phyloP scores from a whole-genome alignment of 1,284 basidiomycete species.

The Ganoderma meredithae region DNA sequence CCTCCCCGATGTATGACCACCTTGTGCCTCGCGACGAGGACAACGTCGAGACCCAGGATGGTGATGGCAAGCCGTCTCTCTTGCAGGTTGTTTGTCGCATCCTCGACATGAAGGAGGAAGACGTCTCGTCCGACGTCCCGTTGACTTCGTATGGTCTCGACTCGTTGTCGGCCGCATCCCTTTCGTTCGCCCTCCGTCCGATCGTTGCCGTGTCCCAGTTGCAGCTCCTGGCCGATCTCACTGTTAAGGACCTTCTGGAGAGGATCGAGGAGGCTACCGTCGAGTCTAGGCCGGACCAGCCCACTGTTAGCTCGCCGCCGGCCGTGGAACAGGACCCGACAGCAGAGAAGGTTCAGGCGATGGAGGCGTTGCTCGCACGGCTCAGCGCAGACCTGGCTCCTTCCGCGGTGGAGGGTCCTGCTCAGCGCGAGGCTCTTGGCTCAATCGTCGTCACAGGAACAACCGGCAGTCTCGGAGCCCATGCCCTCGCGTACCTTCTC shows the following conservation, averaged over 20 bases:
- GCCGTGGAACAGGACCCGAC: neutral
- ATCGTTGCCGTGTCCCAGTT: slow-evolving; percentile 45
- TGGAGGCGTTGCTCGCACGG: neutral
- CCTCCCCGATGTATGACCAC: slow-evolving; percentile 36
- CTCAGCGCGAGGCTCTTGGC: neutral
- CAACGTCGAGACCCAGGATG: neutral
- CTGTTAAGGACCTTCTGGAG: slow-evolving; percentile 28
- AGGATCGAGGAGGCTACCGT: neutral
- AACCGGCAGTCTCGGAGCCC: slow-evolving; percentile 1
- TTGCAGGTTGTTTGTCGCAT: slow-evolving; percentile 33
- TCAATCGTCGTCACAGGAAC: neutral
- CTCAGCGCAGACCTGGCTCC: neutral
- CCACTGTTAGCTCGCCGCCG: neutral
- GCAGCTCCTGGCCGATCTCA: slow-evolving; percentile 47
- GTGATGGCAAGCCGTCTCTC: neutral
- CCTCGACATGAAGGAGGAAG: slow-evolving; percentile 43
- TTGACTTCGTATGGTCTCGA: slow-evolving; percentile 52
- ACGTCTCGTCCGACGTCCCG: slow-evolving; percentile 47
- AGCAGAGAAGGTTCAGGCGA: neutral
- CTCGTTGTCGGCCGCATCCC: slow-evolving; percentile 47
- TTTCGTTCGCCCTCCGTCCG: slow-evolving; percentile 44
- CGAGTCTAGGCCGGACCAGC: neutral
- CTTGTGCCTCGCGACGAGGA: slow-evolving; percentile 25
- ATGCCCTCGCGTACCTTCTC: slow-evolving; percentile 3
- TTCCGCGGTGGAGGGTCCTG: neutral